These are phyloP conservation scores for Ustilago xerochloae DNA, from an alignment of 1,284 basidiomycete genomes.

Conservation along the genomic window DNA sequence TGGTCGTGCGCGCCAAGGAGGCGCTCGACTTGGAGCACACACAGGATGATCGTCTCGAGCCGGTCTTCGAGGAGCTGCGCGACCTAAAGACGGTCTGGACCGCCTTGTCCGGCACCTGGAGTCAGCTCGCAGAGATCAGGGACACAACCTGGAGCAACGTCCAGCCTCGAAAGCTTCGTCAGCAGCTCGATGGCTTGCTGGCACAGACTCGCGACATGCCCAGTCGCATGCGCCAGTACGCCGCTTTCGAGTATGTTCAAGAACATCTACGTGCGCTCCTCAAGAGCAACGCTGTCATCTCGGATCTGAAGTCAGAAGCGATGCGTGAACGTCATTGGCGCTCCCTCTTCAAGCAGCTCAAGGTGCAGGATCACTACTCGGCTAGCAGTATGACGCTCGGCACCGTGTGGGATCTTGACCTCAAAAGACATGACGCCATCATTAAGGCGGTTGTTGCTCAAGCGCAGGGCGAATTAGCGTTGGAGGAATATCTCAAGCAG, in stretches of 20 bases:
- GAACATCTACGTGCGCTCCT: conserved; percentile 85
- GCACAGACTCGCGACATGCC: conserved; percentile 97
- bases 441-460: conserved; percentile 96
- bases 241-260: conserved; percentile 97
- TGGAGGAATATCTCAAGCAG: conserved; percentile 71
- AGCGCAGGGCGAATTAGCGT: conserved; percentile 87
- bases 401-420: conserved; percentile 94
- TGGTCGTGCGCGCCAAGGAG: conserved; percentile 94
- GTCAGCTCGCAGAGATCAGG: conserved; percentile 86
- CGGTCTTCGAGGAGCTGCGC: conserved; percentile 91
- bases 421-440: conserved; percentile 87
- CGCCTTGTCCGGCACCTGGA: conserved; percentile 96
- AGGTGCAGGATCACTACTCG: conserved; percentile 68
- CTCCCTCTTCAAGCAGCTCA: conserved; percentile 92
- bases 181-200: conserved; percentile 88
- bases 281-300: conserved; percentile 88
- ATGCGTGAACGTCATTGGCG: conserved; percentile 99
- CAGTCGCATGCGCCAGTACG: conserved; percentile 97
- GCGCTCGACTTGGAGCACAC: conserved; percentile 92
- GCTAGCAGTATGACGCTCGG: conserved; percentile 87
- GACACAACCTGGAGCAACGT: conserved; percentile 87
- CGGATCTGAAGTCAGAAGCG: conserved; percentile 95
- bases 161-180: conserved; percentile 91
- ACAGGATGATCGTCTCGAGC: conserved; percentile 88
- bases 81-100: conserved; percentile 99